Evolutionary conservation across 257 asterid species (phyloP), one percentile per base, ranked within the genome.

Genomic region (Ligustrum vulgare): DNA sequence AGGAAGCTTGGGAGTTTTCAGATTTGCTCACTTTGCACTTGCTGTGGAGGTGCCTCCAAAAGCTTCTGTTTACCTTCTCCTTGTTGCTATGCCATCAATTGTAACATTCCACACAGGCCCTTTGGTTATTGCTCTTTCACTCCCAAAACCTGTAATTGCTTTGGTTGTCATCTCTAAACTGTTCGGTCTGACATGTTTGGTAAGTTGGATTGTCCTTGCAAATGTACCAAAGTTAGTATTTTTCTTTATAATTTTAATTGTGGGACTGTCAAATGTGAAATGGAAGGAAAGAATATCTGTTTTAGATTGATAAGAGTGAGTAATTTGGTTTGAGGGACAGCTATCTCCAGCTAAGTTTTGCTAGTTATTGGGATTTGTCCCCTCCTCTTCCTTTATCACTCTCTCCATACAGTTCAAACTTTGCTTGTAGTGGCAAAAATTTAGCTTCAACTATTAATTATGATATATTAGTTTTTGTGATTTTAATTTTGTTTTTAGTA

Each of bases 21-120:
- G 91, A 80, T 90, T 81, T 92, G 97, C 67, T 81, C 95, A 49
- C 67, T 87, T 8, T 92, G 97, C 88, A 87, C 96, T 84, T 90
- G 97, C 82, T 92, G 97, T 79, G 94, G 84, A 34, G 87, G 82
- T 28, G 91, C 77, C 15, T 71, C 82, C 70, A 85, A 56, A 66
- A 81, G 81, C 77, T 88, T 78, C 77, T 92, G 97, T 67, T 43
- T 89, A 76, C 86, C 95, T 31, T 82, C 95, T 64, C 95, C 97
- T 18, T 92, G 97, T 82, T 92, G 97, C 86, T 90, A 90, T 80
- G 92, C 95, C 39, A 90, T 92, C 82, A 92, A 87, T 74, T 92
- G 97, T 91, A 90, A 92, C 83, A 92, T 92, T 32, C 97, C 97
- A 69, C 87, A 92, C 85, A 87, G 93, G 86, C 97, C 97, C 80